Conservation (phyloP, 139 green algal genomes). For the Chlorella sp. region DNA sequence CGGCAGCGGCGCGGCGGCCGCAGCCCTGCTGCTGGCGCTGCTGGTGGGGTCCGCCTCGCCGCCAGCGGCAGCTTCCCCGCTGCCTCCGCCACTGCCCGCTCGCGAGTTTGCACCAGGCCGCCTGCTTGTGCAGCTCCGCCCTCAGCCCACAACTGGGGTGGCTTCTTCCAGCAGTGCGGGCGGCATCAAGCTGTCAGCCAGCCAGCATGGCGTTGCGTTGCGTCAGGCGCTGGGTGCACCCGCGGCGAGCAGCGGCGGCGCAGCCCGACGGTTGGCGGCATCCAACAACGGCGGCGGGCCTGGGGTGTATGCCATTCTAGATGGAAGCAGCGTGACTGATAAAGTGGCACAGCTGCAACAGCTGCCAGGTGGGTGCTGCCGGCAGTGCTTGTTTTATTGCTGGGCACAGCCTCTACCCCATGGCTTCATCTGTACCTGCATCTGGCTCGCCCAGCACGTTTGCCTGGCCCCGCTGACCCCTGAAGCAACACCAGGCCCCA, state of each 20-base stretch:
- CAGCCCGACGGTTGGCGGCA: background rate
- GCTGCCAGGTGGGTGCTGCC: background rate
- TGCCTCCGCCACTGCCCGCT: background rate
- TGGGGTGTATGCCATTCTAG: constrained; percentile 34
- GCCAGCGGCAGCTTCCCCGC: background rate
- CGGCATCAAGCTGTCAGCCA: background rate
- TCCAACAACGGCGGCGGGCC: background rate
- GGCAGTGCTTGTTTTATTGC: background rate
- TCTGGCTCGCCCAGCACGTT: background rate
- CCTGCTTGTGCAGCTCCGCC: background rate
- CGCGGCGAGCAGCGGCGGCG: background rate
- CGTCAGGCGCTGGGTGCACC: background rate
- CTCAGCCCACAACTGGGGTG: background rate
- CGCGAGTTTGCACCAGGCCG: background rate
- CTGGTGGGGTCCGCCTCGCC: background rate
- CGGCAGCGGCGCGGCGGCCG: background rate
- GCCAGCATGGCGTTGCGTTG: constrained; percentile 6
- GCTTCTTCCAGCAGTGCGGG: background rate
- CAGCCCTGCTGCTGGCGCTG: background rate
- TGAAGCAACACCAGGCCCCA: too few relatives aligned
- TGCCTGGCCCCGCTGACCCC: background rate
- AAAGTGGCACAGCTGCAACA: constrained; percentile 40
- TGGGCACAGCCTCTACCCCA: background rate
- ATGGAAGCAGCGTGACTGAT: constrained; percentile 19
- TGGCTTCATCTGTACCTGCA: background rate